phyloP scores from a whole-genome alignment of 2,329 filamentous ascomycete species.

The Didymella lethalis region DNA sequence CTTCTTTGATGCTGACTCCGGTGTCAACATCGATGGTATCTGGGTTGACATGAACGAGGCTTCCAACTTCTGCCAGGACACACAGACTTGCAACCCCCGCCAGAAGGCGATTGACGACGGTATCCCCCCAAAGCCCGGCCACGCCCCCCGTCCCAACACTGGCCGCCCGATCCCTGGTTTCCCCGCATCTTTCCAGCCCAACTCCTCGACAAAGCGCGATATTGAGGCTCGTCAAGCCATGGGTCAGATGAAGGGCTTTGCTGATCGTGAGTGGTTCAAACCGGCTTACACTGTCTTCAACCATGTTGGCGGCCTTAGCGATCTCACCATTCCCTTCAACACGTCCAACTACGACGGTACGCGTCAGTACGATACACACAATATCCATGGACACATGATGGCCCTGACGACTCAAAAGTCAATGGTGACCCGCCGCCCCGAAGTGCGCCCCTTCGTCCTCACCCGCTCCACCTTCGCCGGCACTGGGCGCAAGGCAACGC shows the following conservation, averaged over 20 bases:
- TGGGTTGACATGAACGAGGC: constrained; percentile 62
- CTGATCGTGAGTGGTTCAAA: constrained; percentile 68
- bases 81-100: constrained; percentile 55
- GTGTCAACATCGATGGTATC: constrained; percentile 78
- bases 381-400: constrained; percentile 81
- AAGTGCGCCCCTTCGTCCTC: constrained; percentile 72
- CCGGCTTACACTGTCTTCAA: constrained; percentile 73
- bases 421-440: constrained; percentile 71
- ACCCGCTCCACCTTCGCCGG: constrained; percentile 80
- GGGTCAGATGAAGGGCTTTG: constrained; percentile 64
- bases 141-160: constrained; percentile 64
- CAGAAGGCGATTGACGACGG: constrained; percentile 50
- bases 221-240: constrained; percentile 30
- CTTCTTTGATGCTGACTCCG: constrained; percentile 70
- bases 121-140: constrained; percentile 64
- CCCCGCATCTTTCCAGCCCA: constrained; percentile 71
- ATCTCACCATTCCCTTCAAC: constrained; percentile 68
- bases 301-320: constrained; percentile 57
- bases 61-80: constrained; percentile 52
- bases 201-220: constrained; percentile 21
- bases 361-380: constrained; percentile 77
- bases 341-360: constrained; percentile 72
- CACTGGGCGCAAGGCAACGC: constrained; percentile 66
- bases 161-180: constrained; percentile 74
- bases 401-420: constrained; percentile 68